Evolutionary conservation across 129 eudicot species (phyloP), one percentile per base, ranked within the genome.

Genomic region (Deinandra increscens): DNA sequence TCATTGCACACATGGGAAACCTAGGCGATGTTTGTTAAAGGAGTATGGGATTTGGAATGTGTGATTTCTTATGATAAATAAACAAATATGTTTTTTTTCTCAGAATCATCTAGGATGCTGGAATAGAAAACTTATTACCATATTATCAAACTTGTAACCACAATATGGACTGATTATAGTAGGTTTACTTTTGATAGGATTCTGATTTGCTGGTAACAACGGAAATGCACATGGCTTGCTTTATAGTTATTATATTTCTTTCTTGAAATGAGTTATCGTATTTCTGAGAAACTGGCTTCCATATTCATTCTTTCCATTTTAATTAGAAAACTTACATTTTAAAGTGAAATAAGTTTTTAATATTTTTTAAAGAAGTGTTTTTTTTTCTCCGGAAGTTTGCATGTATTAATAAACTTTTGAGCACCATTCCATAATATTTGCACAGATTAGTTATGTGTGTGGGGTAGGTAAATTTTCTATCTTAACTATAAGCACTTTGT

Each of bases 161-260:
- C 55, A 49, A 61, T 43, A 26, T 51, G 29, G 50, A 19, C 49
- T 70, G 34, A 77, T 18, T 33, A 9, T 7, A 23, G 43, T 29
- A 15, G 41, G 13, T 7, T 76, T 68, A 50, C 61, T 72, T 39
- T 66, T 81, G 44, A 46, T 81, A 92, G 98, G 98, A 66, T 77
- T 93, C 79, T 84, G 91, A 70, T 93, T 79, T 81, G 98, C 98
- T 50, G 98, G 98, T 67, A 86, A 90, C 33, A 87, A 89, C 67
- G 95, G 86, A 69, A 82, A 75, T 72, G 86, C 87, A 53, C 91
- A 87, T 56, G 95, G 87, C 78, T 74, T 93, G 81, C 95, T 93
- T 22, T 87, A 89, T 77, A 69, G 79, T 64, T 87, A 93, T 79
- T 90, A 95, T 50, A 58, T 85, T 62, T 82, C 92, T 85, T 85